Evolutionary conservation across 2,329 filamentous ascomycete genomes (phyloP).

Genomic region (Trichophyton equinum): DNA sequence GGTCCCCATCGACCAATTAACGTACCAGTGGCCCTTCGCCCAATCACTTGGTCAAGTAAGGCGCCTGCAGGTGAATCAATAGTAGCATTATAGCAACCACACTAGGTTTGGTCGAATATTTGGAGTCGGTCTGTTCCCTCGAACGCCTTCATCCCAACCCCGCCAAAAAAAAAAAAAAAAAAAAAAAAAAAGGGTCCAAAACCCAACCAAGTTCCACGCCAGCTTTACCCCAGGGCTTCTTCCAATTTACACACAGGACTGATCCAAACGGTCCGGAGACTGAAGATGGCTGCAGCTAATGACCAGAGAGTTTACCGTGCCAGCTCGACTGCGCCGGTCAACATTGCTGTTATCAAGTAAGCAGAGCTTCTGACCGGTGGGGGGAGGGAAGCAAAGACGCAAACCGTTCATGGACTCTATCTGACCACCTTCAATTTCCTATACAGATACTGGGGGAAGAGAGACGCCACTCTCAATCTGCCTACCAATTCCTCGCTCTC

Average conservation of each 20-base stretch:
- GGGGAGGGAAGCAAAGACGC: background rate
- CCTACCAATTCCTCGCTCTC: constrained; percentile 97
- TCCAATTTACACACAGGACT: background rate
- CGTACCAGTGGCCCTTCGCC: no score
- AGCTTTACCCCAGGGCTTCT: background rate
- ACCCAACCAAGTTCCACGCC: background rate
- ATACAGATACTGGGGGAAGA: constrained; percentile 87
- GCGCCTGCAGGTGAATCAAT: no score
- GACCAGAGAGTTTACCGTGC: constrained; percentile 60
- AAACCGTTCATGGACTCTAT: background rate
- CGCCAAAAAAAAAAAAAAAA: background rate
- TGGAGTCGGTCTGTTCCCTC: background rate
- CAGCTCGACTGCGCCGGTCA: constrained; percentile 92
- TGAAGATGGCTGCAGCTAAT: background rate
- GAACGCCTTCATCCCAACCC: background rate
- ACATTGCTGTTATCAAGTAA: constrained; percentile 96
- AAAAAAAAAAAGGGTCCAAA: background rate
- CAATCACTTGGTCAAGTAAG: no score
- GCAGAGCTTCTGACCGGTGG: constrained; percentile 11
- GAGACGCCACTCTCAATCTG: constrained; percentile 83
- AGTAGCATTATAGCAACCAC: no score
- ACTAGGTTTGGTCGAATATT: no score
- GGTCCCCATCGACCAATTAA: no score
- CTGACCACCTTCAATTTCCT: background rate
- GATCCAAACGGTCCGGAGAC: background rate